Conservation (phyloP, 441 rosid genomes). For the Arabidopsis hybrid region DNA sequence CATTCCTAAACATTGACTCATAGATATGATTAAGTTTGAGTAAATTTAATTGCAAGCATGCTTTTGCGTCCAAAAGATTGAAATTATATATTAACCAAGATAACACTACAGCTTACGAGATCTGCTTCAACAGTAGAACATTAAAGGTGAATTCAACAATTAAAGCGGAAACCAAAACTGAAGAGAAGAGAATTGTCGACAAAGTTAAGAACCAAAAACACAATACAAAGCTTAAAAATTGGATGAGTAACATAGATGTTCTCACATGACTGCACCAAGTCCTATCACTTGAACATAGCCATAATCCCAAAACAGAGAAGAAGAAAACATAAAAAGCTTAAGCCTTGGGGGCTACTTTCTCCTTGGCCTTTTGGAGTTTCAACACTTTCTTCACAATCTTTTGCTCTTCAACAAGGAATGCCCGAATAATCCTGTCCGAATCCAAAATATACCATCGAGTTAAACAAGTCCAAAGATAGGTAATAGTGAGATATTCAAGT, state of each 20-base stretch:
- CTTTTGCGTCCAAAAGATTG: neutral
- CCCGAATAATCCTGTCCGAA: conserved; percentile 72
- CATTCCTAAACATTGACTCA: neutral
- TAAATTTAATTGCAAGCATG: neutral
- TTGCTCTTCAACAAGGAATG: conserved; percentile 91
- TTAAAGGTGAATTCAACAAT: neutral
- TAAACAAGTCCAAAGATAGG: neutral
- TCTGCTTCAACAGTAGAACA: neutral
- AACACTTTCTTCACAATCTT: conserved; percentile 89
- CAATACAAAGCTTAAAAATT: conserved; percentile 39
- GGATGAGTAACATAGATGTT: conserved; percentile 40
- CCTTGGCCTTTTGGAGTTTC: conserved; percentile 89
- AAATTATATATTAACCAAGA: neutral
- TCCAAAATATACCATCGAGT: conserved; percentile 6
- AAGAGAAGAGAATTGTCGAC: conserved; percentile 45
- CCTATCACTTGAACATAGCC: conserved; percentile 20
- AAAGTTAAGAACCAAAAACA: conserved; percentile 28
- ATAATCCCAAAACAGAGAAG: conserved; percentile 31
- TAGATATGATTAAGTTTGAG: neutral
- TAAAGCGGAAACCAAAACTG: conserved; percentile 46
- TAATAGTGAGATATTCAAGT: neutral
- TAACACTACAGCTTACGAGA: neutral
- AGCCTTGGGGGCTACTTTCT: conserved; percentile 66
- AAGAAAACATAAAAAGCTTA: conserved; percentile 42
- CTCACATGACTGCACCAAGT: conserved; percentile 25